phyloP scores from a whole-genome alignment of 148 eudicot species.

The Rhododendron molle region DNA sequence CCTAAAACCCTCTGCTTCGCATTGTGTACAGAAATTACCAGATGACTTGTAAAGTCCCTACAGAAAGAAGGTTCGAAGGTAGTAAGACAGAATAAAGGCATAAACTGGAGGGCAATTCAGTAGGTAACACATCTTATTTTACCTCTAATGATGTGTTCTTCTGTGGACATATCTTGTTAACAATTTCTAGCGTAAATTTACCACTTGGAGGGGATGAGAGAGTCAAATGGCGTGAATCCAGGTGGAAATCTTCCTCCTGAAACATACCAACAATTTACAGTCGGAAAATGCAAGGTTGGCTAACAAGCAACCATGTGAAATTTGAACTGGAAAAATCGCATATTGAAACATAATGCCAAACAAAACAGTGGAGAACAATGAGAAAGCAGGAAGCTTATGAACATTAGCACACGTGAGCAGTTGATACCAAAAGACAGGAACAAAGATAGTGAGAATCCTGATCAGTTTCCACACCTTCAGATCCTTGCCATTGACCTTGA shows the following conservation, averaged over 20 bases:
- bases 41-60: conserved; percentile 95
- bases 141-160: conserved; percentile 95
- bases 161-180: conserved; percentile 80
- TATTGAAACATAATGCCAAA: not conserved
- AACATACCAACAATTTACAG: conserved; percentile 6
- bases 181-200: conserved; percentile 70
- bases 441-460: not conserved
- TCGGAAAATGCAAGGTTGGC: conserved; percentile 1
- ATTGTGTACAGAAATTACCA: conserved; percentile 93
- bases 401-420: not conserved
- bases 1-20: conserved; percentile 99
- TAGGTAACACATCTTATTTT: conserved; percentile 12
- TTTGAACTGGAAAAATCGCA: not conserved
- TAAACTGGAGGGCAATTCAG: not conserved
- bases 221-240: conserved; percentile 77
- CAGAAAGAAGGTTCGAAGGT: conserved; percentile 4
- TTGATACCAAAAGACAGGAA: not conserved
- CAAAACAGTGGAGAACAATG: not conserved
- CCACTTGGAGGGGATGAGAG: conserved; percentile 67
- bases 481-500: conserved; percentile 59
- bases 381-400: not conserved
- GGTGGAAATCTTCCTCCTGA: conserved; percentile 70
- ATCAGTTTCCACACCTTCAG: conserved; percentile 45
- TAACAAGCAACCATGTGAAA: conserved; percentile 9
- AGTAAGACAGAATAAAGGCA: conserved; percentile 1